phyloP scores from a whole-genome alignment of 352 stramenopile genomes.

The Stramenopiles sp. region DNA sequence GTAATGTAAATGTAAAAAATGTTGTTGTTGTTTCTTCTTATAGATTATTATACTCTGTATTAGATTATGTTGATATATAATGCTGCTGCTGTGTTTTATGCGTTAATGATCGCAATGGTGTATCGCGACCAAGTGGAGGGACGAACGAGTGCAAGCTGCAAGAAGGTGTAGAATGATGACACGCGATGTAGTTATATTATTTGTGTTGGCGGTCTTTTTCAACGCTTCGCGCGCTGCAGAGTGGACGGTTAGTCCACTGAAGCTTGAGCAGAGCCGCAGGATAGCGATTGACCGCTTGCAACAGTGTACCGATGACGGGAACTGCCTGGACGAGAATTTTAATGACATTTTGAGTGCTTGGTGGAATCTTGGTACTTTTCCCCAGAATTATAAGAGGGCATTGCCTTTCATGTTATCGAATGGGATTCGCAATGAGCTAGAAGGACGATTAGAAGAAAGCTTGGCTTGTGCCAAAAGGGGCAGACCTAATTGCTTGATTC shows the following conservation, averaged over 20 bases:
- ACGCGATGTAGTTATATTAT: too few relatives aligned
- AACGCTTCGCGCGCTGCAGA: too few relatives aligned
- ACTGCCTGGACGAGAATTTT: not conserved
- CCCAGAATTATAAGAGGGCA: not conserved
- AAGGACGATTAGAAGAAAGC: not conserved
- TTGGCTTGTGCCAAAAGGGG: not conserved
- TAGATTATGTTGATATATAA: too few relatives aligned
- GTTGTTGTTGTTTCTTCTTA: too few relatives aligned
- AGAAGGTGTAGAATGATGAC: too few relatives aligned
- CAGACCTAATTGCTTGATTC: not conserved
- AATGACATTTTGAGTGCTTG: slow-evolving; percentile 4
- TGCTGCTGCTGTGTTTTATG: too few relatives aligned
- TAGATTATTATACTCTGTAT: too few relatives aligned
- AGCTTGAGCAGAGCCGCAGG: not conserved
- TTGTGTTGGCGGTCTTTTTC: too few relatives aligned
- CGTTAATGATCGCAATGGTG: too few relatives aligned
- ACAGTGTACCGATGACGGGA: not conserved
- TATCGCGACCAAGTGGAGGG: too few relatives aligned
- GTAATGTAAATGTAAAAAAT: too few relatives aligned
- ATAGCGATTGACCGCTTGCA: not conserved
- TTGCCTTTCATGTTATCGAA: not conserved
- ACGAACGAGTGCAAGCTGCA: too few relatives aligned
- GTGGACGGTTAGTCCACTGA: not conserved
- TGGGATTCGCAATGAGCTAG: not conserved
- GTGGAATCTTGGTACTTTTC: slow-evolving; percentile 9